Percentiles rank a stretch among this genome's conserved stretches.
These are phyloP conservation scores for Yarrowia hollandica DNA, from an alignment of 805 yeast genomes.

Conservation along the genomic window DNA sequence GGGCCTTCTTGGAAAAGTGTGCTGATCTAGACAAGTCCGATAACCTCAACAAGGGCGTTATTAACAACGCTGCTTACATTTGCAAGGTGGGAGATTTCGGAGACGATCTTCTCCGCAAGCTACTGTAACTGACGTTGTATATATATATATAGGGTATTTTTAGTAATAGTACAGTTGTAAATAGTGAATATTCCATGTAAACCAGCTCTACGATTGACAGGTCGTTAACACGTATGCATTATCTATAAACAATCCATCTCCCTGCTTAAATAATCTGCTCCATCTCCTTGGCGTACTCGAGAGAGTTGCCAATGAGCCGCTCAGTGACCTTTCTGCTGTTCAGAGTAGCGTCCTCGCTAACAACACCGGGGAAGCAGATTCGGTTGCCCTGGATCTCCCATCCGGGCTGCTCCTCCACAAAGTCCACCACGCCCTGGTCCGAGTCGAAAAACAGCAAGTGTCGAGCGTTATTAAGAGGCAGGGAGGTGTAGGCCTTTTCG, in stretches of 20 bases:
- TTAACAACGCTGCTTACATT: constrained; percentile 9
- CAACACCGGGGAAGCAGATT: constrained; percentile 42
- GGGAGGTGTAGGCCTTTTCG: constrained; percentile 69
- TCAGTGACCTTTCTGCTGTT: constrained; percentile 40
- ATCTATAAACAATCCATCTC: background rate
- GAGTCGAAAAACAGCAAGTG: constrained; percentile 68
- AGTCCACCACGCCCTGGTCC: constrained; percentile 55
- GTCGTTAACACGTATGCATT: too few species aligned
- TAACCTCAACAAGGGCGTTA: background rate
- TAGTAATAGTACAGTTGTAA: too few species aligned
- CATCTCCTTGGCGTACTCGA: constrained; percentile 84
- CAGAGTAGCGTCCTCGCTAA: constrained; percentile 45
- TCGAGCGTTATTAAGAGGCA: constrained; percentile 83
- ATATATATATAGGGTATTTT: too few species aligned
- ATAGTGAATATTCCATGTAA: too few species aligned
- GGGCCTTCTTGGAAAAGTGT: background rate
- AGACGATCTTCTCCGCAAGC: background rate
- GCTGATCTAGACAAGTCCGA: background rate
- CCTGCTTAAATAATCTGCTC: constrained; percentile 74
- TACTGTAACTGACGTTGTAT: background rate
- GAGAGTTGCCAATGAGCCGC: constrained; percentile 64
- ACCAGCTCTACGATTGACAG: too few species aligned
- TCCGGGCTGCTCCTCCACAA: constrained; percentile 52
- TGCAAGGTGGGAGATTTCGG: constrained; percentile 15
- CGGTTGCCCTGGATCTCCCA: constrained; percentile 59